Evolutionary conservation across 2,329 filamentous ascomycete species (phyloP).

Genomic region (Corynespora cassiicola): DNA sequence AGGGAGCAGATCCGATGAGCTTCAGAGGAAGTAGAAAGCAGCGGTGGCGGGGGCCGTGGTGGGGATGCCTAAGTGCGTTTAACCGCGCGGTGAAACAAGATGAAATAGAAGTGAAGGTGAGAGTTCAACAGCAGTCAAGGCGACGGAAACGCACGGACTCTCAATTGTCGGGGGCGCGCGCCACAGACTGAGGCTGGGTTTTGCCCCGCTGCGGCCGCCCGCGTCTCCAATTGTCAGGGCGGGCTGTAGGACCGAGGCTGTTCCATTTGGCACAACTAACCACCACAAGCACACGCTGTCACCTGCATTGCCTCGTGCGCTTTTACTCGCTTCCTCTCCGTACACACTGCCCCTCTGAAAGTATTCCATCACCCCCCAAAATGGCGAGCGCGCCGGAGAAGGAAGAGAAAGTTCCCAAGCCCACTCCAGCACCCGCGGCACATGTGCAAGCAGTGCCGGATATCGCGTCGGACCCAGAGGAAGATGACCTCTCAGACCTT

Average conservation of each 20-base stretch:
- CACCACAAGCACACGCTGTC: slow-evolving; percentile 7
- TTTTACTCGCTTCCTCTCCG: not conserved
- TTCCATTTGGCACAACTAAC: slow-evolving; percentile 2
- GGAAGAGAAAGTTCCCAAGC: slow-evolving; percentile 19
- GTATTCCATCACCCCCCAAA: no score
- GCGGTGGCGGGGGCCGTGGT: no score
- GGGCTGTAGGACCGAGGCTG: slow-evolving; percentile 31
- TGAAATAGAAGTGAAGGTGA: no score
- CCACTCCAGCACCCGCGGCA: slow-evolving; percentile 19
- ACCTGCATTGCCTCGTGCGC: slow-evolving; percentile 9
- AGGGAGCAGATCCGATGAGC: no score
- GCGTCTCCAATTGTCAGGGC: not conserved
- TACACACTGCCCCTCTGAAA: not conserved
- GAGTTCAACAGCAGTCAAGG: no score
- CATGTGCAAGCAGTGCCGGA: slow-evolving; percentile 24
- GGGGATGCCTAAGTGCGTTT: no score
- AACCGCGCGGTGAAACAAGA: no score
- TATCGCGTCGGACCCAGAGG: slow-evolving; percentile 81
- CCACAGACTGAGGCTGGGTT: no score
- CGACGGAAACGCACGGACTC: no score
- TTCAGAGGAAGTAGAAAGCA: no score
- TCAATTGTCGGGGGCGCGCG: not conserved
- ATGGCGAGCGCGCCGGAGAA: slow-evolving; percentile 33
- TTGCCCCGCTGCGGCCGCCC: slow-evolving; percentile 18
- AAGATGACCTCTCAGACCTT: slow-evolving; percentile 89